Conservation (phyloP, 176 grass and related monocot species). For the Triticum urartu region DNA sequence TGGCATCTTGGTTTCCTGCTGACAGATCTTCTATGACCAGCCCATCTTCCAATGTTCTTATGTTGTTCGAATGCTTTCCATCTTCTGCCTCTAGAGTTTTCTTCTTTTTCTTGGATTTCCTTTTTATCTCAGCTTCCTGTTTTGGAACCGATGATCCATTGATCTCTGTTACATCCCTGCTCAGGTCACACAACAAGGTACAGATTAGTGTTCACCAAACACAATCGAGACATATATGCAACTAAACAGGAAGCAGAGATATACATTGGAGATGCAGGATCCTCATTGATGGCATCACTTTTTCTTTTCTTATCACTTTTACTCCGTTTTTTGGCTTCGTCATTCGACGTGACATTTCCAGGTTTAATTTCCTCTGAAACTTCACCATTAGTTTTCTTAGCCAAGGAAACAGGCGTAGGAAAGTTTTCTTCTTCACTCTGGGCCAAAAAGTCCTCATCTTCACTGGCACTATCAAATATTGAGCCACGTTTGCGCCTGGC, state of each 20-base stretch:
- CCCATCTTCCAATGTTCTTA: slow-evolving; percentile 65
- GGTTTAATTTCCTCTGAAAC: slow-evolving; percentile 11
- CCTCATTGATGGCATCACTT: slow-evolving; percentile 28
- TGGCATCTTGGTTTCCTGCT: slow-evolving; percentile 56
- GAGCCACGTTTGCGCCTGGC: slow-evolving; percentile 20
- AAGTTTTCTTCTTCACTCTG: slow-evolving; percentile 10
- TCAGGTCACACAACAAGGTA: slow-evolving; percentile 17
- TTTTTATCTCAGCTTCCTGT: slow-evolving; percentile 44
- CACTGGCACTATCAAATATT: slow-evolving; percentile 58
- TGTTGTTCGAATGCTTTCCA: slow-evolving; percentile 41
- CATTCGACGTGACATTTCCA: not conserved
- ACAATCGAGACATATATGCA: not conserved
- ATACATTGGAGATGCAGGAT: slow-evolving; percentile 36
- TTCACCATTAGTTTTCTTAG: slow-evolving; percentile 34
- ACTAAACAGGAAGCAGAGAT: slow-evolving; percentile 21
- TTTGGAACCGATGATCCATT: slow-evolving; percentile 24
- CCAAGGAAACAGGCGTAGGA: slow-evolving; percentile 37
- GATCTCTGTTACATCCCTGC: slow-evolving; percentile 33
- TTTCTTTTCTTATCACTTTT: slow-evolving; percentile 34
- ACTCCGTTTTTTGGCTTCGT: slow-evolving; percentile 9
- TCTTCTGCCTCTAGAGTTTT: slow-evolving; percentile 30
- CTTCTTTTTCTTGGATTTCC: slow-evolving; percentile 65
- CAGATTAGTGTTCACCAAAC: not conserved
- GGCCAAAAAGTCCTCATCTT: slow-evolving; percentile 61
- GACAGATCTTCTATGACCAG: slow-evolving; percentile 80